Evolutionary conservation across 495 filamentous ascomycete species (phyloP), one percentile per base, ranked within the genome.

Genomic region (Chaetomium fimeti): DNA sequence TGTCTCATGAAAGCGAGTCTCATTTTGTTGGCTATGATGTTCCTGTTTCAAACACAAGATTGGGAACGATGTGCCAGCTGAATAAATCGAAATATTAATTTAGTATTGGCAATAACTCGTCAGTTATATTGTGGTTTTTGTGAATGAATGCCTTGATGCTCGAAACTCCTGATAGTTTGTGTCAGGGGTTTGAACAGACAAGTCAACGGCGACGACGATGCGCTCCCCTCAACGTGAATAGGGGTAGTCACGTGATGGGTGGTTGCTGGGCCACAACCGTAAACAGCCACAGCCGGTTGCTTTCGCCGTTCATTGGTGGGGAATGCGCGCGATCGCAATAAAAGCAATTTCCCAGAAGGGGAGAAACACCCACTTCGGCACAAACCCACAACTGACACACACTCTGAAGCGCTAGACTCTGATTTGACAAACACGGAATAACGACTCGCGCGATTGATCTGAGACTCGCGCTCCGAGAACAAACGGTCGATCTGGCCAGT

Each of bases 251-350:
- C 62, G 62, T 59, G 55, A 40, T 20, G 0, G 0, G 1, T 24
- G 49, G 69, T 71, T 71, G 69, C 69, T 63, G 55, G 65, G 68
- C 60, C 68, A 70, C 62, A 64, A n/a, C 38, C 29, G 60, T 71
- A 71, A 71, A 71, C 69, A 71, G 60, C 51, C 22, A 32, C 51
- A 43, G 48, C 22, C 11, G 55, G 12, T 36, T 6, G 49, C 24
- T 28, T 28, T 15, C n/a, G 29, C 24, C 24, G 49, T 47, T 60
- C 22, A 68, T 68, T 66, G 68, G 68, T 24, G 32, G 22, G 18
- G 2, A 25, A 18, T 4, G 5, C 32, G 54, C 47, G 47, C 16
- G 57, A 60, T 55, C 18, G 54, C 28, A 67, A 67, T 63, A 48
- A 65, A 64, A 62, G 53, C 68, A 68, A 66, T 66, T 66, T 66